Base-by-base conservation (phyloP, 192 early-diverging fungal species). In the Entomortierella chlamydospora region DNA sequence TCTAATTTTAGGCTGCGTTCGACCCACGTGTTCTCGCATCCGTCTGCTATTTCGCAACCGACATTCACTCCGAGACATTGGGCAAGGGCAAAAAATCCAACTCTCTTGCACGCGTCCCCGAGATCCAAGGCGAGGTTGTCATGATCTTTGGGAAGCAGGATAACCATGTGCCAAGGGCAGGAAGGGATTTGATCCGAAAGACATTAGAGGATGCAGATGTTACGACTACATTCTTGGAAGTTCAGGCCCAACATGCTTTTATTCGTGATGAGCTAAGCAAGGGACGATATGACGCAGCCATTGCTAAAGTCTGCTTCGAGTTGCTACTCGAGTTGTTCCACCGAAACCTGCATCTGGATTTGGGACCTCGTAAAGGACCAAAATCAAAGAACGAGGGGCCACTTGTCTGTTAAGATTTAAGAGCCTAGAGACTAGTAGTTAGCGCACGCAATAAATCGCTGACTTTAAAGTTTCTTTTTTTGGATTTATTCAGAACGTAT, bases 91-190 rank as follows among this genome's bases (percentile, higher is more conserved):
- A 84, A 33, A 54, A 67, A 12, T 73, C 67, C 5, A 76, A 90
- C 71, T 86, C 87, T 9, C 80, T 91, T 55, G 63, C 60, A 4
- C 69, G 86, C 4, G 61, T 65, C 45, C 74, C 72, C 8, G 88
- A 91, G 42, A 87, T 91, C 26, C 58, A 77, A 30, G 90, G 87
- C 13, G 90, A 91, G 60, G 81, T 86, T 7, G 70, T 91, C 62
- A 85, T 90, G 85, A 88, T 91, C 34, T 91, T 87, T 63, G 90
- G 88, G 8, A 88, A 88, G 53, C 81, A 84, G 57, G 90, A 91
- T 72, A 90, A 87, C 41, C 90, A 91, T 81, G 84, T 91, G 12
- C 89, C 89, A 4, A 59, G 81, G 11, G 82, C 74, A 15, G 84
- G 90, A n/a, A 80, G 90, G 6, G 81, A 84, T 52, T 45, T 83